phyloP scores from a whole-genome alignment of 2,329 filamentous ascomycete species.

The Dactylella cylindrospora region DNA sequence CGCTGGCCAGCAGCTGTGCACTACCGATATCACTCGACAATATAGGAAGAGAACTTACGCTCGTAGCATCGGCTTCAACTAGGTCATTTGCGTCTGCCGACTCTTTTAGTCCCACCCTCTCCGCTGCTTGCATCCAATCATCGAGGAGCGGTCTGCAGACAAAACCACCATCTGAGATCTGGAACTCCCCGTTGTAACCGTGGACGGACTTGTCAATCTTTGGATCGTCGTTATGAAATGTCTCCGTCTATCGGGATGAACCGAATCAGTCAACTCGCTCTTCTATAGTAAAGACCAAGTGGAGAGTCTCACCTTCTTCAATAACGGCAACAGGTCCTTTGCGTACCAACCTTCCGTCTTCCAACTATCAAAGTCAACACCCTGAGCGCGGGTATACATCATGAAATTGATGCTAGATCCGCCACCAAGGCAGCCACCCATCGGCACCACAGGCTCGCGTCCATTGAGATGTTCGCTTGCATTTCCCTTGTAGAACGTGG shows the following conservation, averaged over 20 bases:
- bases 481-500: conserved; percentile 59
- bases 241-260: conserved; percentile 41
- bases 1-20: not conserved
- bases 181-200: conserved; percentile 45
- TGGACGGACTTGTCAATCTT: conserved; percentile 40
- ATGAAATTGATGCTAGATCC: conserved; percentile 64
- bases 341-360: conserved; percentile 58
- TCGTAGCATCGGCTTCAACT: conserved; percentile 11
- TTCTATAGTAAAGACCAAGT: no score
- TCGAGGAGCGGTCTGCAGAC: conserved; percentile 53
- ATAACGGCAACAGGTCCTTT: conserved; percentile 58
- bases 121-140: conserved; percentile 58
- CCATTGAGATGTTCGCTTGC: conserved; percentile 55
- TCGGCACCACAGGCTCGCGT: conserved; percentile 54
- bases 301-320: conserved; percentile 58
- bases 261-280: not conserved
- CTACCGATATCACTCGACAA: not conserved
- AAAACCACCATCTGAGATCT: conserved; percentile 58
- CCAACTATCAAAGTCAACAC: conserved; percentile 59
- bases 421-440: conserved; percentile 62
- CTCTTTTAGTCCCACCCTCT: conserved; percentile 54
- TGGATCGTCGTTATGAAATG: conserved; percentile 27
- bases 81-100: conserved; percentile 30
- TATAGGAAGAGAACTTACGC: not conserved
- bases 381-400: conserved; percentile 55